Percentiles rank a stretch among this genome's conserved stretches.
phyloP scores from a whole-genome alignment of 2,329 filamentous ascomycete genomes.

The Diaporthe sp. region DNA sequence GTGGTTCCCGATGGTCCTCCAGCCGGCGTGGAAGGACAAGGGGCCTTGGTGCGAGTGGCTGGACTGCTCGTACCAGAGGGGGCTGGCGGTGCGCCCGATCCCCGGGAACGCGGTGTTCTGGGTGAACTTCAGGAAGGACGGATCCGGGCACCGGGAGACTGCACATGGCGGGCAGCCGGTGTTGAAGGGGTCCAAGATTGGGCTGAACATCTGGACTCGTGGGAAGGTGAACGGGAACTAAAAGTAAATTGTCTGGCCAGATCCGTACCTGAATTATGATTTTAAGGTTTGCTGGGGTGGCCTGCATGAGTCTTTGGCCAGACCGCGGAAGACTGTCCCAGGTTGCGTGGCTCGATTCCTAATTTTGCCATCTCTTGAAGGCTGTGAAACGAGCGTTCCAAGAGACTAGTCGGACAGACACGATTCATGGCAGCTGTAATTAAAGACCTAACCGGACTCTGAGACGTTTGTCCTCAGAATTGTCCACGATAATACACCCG shows the following conservation, averaged over 20 bases:
- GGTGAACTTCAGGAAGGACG: slow-evolving; percentile 68
- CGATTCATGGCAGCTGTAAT: neutral
- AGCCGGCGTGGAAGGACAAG: slow-evolving; percentile 23
- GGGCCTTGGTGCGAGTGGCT: slow-evolving; percentile 34
- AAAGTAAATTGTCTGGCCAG: neutral
- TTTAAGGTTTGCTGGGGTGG: slow-evolving; percentile 6
- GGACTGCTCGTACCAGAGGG: slow-evolving; percentile 41
- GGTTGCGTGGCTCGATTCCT: neutral
- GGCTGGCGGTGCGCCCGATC: slow-evolving; percentile 62
- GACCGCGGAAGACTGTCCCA: neutral
- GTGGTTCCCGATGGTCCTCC: slow-evolving; percentile 36
- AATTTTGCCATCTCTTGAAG: neutral
- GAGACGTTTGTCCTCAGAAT: neutral
- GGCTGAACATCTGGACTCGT: slow-evolving; percentile 70
- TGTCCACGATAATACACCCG: no score
- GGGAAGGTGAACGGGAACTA: slow-evolving; percentile 39
- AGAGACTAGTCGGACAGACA: neutral
- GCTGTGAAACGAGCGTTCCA: slow-evolving; percentile 18
- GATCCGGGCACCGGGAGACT: slow-evolving; percentile 62
- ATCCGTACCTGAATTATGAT: neutral
- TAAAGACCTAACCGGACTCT: neutral
- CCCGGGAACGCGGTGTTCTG: slow-evolving; percentile 70
- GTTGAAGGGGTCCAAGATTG: slow-evolving; percentile 63
- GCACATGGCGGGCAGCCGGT: slow-evolving; percentile 69
- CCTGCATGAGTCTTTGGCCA: neutral